phyloP scores from a whole-genome alignment of 257 asterid genomes.

The Nicotiana benthamiana region DNA sequence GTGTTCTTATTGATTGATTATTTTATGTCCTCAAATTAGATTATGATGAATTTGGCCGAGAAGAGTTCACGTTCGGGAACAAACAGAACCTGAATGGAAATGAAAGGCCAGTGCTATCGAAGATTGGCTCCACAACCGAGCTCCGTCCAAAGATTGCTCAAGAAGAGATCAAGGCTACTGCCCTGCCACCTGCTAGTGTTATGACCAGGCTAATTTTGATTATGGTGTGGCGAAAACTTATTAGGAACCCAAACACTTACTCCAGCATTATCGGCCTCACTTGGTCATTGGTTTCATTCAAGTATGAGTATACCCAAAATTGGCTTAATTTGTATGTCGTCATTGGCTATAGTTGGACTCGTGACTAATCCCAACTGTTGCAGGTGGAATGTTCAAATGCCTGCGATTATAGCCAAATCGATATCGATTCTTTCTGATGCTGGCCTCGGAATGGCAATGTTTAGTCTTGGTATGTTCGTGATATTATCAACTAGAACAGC shows the following conservation, averaged over 20 bases:
- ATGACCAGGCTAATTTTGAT: conserved; percentile 40
- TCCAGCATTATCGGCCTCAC: conserved; percentile 35
- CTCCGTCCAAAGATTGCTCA: conserved; percentile 57
- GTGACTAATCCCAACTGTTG: neutral
- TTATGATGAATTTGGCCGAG: conserved; percentile 75
- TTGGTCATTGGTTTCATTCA: conserved; percentile 38
- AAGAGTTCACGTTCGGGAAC: conserved; percentile 40
- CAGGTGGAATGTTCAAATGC: conserved; percentile 44
- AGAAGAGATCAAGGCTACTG: conserved; percentile 22
- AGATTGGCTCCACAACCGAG: conserved; percentile 85
- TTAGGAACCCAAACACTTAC: conserved; percentile 41
- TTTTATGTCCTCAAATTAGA: conserved; percentile 25
- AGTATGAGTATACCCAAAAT: conserved; percentile 8
- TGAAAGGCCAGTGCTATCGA: conserved; percentile 58
- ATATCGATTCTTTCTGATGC: conserved; percentile 40
- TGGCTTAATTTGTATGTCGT: neutral
- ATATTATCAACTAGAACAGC: too few species aligned
- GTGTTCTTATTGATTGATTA: neutral
- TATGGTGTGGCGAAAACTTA: conserved; percentile 44
- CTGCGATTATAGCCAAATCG: conserved; percentile 36
- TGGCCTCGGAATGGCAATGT: conserved; percentile 51
- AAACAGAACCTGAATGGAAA: conserved; percentile 21
- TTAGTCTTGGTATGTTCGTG: conserved; percentile 36
- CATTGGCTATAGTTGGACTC: neutral
- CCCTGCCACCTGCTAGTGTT: conserved; percentile 42